Conservation (phyloP, 306 rosid genomes). For the Lagenaria siceraria region DNA sequence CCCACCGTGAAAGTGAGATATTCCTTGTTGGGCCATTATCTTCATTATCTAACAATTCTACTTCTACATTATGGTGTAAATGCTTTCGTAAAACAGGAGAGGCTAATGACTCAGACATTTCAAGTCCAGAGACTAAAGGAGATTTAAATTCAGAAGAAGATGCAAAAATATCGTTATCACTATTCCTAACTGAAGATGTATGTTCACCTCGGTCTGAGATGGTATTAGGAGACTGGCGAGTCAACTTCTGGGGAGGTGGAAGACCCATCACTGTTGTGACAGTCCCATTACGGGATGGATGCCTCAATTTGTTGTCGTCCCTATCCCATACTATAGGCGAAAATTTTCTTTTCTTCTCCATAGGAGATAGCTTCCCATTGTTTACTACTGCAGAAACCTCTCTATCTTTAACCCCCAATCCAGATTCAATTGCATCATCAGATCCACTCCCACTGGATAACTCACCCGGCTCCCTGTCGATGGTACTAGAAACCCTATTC, state of each 20-base stretch:
- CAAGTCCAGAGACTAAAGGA: conserved; percentile 14
- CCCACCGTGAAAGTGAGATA: conserved; percentile 71
- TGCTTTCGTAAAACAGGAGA: conserved; percentile 4
- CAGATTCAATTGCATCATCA: conserved; percentile 73
- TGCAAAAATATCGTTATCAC: conserved; percentile 17
- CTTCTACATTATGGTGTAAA: background rate
- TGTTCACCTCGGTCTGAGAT: conserved; percentile 28
- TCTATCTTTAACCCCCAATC: conserved; percentile 19
- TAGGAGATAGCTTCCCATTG: conserved; percentile 30
- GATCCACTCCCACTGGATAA: conserved; percentile 92
- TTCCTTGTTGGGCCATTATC: conserved; percentile 18
- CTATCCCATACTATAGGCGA: conserved; percentile 53
- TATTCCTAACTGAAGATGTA: conserved; percentile 24
- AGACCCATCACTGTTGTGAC: conserved; percentile 8
- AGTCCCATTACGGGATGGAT: conserved; percentile 18
- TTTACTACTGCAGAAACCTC: conserved; percentile 28
- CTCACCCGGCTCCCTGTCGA: conserved; percentile 89
- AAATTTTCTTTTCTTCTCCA: conserved; percentile 55
- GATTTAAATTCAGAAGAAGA: conserved; percentile 16
- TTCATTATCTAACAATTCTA: conserved; percentile 13
- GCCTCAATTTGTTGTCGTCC: conserved; percentile 26
- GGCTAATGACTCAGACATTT: background rate
- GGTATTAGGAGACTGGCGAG: conserved; percentile 31
- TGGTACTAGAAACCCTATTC: conserved; percentile 34
- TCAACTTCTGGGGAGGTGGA: conserved; percentile 55